Evolutionary conservation across 75 land plant genomes (phyloP).

Genomic region (Pinus taeda): DNA sequence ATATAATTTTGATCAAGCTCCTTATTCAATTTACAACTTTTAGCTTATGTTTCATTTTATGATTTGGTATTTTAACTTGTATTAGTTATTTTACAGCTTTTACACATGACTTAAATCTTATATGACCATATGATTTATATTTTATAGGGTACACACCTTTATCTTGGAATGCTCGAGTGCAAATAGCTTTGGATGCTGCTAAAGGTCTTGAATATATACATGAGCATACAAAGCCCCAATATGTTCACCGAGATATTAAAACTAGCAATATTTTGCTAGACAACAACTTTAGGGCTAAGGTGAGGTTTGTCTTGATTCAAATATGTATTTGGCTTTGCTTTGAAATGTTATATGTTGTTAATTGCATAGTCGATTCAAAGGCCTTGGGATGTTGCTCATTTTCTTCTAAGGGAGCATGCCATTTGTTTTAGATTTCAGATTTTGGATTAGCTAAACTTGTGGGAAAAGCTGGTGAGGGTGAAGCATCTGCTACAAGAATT

Average conservation of each 20-base stretch:
- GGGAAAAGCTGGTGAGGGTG: conserved; percentile 38
- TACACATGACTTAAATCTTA: too few species aligned
- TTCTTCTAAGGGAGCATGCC: neutral
- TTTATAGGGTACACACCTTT: conserved; percentile 16
- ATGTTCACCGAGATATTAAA: conserved; percentile 91
- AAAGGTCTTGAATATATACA: conserved; percentile 90
- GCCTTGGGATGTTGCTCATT: neutral
- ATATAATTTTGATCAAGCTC: too few species aligned
- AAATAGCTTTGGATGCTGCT: conserved; percentile 88
- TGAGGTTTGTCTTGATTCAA: conserved; percentile 7
- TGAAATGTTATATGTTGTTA: neutral
- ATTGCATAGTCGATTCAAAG: too few species aligned
- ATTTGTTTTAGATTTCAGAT: conserved; percentile 51
- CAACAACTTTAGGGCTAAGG: conserved; percentile 74
- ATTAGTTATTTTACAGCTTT: too few species aligned
- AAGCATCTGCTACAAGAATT: conserved; percentile 30
- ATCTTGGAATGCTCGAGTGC: conserved; percentile 84
- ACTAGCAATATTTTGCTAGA: conserved; percentile 87
- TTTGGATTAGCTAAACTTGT: conserved; percentile 72
- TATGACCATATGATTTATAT: too few species aligned
- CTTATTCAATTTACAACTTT: too few species aligned
- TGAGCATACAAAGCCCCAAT: conserved; percentile 76
- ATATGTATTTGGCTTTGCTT: neutral
- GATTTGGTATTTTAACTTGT: too few species aligned
- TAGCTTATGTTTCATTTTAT: too few species aligned